These are phyloP conservation scores for Centrapalus pauciflorus DNA, from an alignment of 129 eudicot species.

Conservation along the genomic window DNA sequence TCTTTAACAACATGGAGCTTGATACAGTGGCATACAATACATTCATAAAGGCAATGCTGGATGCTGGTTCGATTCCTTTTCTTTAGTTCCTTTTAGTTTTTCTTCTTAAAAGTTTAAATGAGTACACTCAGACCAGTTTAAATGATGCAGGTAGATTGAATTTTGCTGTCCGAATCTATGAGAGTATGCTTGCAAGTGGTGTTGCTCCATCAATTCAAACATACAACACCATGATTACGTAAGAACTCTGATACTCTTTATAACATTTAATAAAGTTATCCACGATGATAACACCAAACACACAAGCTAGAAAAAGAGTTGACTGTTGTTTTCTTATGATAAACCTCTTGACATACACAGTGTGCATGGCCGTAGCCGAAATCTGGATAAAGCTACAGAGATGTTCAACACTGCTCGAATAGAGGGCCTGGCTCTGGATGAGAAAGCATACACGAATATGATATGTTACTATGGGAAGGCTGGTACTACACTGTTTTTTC, in stretches of 20 bases:
- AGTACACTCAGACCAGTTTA: background rate
- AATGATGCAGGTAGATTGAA: constrained; percentile 64
- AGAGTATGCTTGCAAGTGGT: constrained; percentile 62
- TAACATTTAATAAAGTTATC: background rate
- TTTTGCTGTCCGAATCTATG: constrained; percentile 62
- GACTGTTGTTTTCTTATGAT: constrained; percentile 1
- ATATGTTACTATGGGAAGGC: constrained; percentile 80
- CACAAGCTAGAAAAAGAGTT: constrained; percentile 1
- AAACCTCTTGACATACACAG: constrained; percentile 37
- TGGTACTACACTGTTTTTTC: constrained; percentile 41
- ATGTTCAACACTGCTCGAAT: constrained; percentile 61
- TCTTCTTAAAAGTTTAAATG: background rate
- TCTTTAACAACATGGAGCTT: constrained; percentile 48
- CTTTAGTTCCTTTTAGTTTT: background rate
- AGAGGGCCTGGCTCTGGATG: constrained; percentile 67
- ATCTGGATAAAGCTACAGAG: constrained; percentile 69
- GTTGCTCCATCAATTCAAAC: constrained; percentile 80
- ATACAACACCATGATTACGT: constrained; percentile 88
- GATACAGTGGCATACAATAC: constrained; percentile 90
- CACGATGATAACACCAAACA: background rate
- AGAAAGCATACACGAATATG: constrained; percentile 75
- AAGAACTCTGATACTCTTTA: constrained; percentile 1
- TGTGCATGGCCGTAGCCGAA: constrained; percentile 74
- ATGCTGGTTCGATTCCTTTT: constrained; percentile 58
- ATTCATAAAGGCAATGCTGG: constrained; percentile 80